A percentile compares a stretch with the other conserved stretches of the same genome.
Evolutionary conservation across 2,329 filamentous ascomycete genomes (phyloP).

Genomic region (Colletotrichum sp.): DNA sequence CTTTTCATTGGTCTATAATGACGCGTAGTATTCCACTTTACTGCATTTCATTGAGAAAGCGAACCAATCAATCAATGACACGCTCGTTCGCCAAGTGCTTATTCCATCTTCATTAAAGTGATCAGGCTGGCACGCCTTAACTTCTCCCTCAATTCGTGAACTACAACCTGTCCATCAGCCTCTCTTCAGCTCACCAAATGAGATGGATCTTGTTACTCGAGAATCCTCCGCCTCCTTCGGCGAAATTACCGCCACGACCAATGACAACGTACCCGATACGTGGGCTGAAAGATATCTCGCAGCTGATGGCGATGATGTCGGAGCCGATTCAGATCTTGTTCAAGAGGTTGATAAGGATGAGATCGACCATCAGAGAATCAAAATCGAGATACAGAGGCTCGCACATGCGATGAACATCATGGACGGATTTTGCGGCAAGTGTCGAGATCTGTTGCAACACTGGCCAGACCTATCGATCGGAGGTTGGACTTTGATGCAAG

Average conservation of each 20-base stretch:
- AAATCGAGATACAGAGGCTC: background rate
- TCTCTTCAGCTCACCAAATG: background rate
- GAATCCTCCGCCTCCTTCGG: rapidly evolving
- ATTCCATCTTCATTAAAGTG: background rate
- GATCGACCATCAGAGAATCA: rapidly evolving
- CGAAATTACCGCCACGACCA: background rate
- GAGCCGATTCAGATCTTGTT: rapidly evolving
- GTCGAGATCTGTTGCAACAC: background rate
- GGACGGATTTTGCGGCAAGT: background rate
- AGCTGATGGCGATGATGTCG: background rate
- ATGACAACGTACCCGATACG: rapidly evolving
- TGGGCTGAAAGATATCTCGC: background rate
- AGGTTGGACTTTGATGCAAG: background rate
- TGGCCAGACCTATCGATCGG: background rate
- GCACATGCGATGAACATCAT: rapidly evolving
- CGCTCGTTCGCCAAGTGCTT: background rate
- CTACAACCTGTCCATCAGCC: background rate
- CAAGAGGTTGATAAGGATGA: background rate
- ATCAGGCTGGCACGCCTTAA: background rate
- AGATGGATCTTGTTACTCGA: rapidly evolving
- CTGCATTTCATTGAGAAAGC: rapidly evolving
- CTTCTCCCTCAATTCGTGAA: rapidly evolving
- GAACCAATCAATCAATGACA: background rate
- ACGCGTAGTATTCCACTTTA: rapidly evolving
- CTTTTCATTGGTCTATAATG: background rate